A percentile compares a stretch with the other conserved stretches of the same genome.
Evolutionary conservation across 371 early-diverging fungal species (phyloP).

Genomic region (Actinomucor elegans): DNA sequence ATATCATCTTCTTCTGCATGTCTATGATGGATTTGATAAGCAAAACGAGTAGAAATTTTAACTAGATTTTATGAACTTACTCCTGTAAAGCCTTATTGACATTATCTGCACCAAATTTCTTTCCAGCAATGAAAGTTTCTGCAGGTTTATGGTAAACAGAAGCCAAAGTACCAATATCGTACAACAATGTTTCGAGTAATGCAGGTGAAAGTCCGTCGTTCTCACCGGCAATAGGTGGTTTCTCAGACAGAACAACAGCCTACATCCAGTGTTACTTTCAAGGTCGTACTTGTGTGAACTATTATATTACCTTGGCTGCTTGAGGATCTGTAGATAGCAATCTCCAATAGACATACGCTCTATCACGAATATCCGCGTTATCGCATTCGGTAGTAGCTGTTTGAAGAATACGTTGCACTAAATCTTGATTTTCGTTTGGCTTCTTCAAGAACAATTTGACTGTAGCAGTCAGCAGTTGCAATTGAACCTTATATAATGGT

Average conservation of each 20-base stretch:
- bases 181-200: slow-evolving; percentile 85
- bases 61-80: slow-evolving; percentile 31
- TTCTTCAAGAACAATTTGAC: slow-evolving; percentile 92
- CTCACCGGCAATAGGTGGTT: slow-evolving; percentile 90
- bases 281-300: background rate
- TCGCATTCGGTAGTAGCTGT: slow-evolving; percentile 88
- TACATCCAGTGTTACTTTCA: slow-evolving; percentile 2
- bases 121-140: slow-evolving; percentile 72
- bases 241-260: slow-evolving; percentile 82
- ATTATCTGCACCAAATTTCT: slow-evolving; percentile 59
- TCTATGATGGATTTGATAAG: no score
- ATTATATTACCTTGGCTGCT: slow-evolving; percentile 60
- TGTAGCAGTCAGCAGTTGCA: slow-evolving; percentile 83
- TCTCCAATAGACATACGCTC: slow-evolving; percentile 97
- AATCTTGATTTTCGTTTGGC: slow-evolving; percentile 84
- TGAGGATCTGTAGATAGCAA: slow-evolving; percentile 91
- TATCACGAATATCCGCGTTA: slow-evolving; percentile 94
- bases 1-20: slow-evolving; percentile 55
- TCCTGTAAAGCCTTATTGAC: slow-evolving; percentile 48
- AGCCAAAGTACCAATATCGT: slow-evolving; percentile 85
- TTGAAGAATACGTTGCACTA: slow-evolving; percentile 86
- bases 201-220: slow-evolving; percentile 75
- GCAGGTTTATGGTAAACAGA: slow-evolving; percentile 95
- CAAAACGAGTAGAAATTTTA: no score
- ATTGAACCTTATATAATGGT: slow-evolving; percentile 65